phyloP scores from a whole-genome alignment of 176 grass and related monocot genomes.

The Canna indica region DNA sequence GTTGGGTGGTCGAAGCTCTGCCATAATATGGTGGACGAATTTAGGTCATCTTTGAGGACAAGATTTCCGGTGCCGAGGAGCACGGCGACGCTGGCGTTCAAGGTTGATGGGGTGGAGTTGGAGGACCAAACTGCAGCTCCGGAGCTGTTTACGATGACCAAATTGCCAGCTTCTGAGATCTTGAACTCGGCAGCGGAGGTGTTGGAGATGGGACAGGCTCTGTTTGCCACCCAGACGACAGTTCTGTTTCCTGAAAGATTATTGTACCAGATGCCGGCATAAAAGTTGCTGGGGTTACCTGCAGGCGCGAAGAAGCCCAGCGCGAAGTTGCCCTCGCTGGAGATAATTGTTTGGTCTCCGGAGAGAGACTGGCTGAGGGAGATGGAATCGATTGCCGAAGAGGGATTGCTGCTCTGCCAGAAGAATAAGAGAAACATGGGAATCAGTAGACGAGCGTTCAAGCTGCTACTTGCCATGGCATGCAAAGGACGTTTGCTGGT shows the following conservation, averaged over 20 bases:
- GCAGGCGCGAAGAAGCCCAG: slow-evolving; percentile 28
- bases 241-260: slow-evolving; percentile 18
- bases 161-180: slow-evolving; percentile 30
- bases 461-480: neutral
- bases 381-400: slow-evolving; percentile 13
- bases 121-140: slow-evolving; percentile 34
- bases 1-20: slow-evolving; percentile 55
- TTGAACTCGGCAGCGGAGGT: slow-evolving; percentile 27
- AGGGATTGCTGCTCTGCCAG: slow-evolving; percentile 4
- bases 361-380: slow-evolving; percentile 17
- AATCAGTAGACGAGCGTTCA: neutral
- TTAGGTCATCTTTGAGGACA: slow-evolving; percentile 13
- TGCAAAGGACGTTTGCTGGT: slow-evolving; percentile 12
- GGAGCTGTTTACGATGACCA: slow-evolving; percentile 17
- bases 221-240: slow-evolving; percentile 41
- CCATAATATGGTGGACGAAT: slow-evolving; percentile 31
- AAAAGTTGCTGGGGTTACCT: slow-evolving; percentile 30
- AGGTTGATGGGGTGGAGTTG: slow-evolving; percentile 6
- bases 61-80: slow-evolving; percentile 55
- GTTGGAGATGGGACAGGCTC: slow-evolving; percentile 23
- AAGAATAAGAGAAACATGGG: slow-evolving; percentile 9
- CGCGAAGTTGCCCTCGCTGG: slow-evolving; percentile 23
- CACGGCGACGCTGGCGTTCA: slow-evolving; percentile 11
- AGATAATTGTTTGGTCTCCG: slow-evolving; percentile 14
- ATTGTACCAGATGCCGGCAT: slow-evolving; percentile 53